Conservation (phyloP, 2,329 filamentous ascomycete species). For the Phialophora verrucosa region DNA sequence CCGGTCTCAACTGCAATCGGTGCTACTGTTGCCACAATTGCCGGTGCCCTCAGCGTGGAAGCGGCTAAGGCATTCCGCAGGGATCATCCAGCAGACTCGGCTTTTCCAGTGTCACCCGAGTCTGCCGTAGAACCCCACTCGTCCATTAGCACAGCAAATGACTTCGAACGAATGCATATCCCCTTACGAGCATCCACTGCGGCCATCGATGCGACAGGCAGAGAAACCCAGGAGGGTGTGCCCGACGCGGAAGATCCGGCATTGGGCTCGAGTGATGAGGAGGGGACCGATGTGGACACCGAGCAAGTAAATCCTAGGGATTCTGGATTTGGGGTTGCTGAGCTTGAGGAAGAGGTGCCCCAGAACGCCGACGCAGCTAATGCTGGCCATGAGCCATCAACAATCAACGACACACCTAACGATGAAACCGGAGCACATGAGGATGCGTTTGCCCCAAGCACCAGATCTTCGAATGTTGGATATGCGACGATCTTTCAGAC, state of each 20-base stretch:
- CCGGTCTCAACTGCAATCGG: conserved; percentile 26
- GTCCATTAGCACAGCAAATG: conserved; percentile 17
- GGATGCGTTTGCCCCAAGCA: conserved; percentile 1
- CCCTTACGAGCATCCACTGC: not conserved
- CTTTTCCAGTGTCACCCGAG: conserved; percentile 1
- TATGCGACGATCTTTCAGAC: conserved; percentile 23
- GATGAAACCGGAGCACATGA: not conserved
- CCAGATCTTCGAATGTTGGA: conserved; percentile 12
- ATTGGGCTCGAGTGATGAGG: conserved; percentile 25
- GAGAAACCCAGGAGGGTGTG: conserved; percentile 8
- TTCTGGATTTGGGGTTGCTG: conserved; percentile 32
- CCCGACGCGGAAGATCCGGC: conserved; percentile 27
- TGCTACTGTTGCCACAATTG: conserved; percentile 37
- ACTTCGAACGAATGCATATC: conserved; percentile 10
- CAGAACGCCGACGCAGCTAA: conserved; percentile 11
- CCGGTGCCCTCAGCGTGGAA: conserved; percentile 38
- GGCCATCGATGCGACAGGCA: not conserved
- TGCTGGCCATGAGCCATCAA: not conserved
- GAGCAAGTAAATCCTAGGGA: conserved; percentile 25
- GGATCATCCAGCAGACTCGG: conserved; percentile 15
- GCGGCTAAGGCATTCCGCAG: conserved; percentile 29
- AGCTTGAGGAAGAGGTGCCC: conserved; percentile 14
- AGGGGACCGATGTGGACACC: not conserved
- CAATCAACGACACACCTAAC: not conserved
- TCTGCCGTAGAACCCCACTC: conserved; percentile 3